Percentiles rank a stretch among this genome's conserved stretches.
Conservation (phyloP, 2,329 filamentous ascomycete species). For the Alternaria consortialis region DNA sequence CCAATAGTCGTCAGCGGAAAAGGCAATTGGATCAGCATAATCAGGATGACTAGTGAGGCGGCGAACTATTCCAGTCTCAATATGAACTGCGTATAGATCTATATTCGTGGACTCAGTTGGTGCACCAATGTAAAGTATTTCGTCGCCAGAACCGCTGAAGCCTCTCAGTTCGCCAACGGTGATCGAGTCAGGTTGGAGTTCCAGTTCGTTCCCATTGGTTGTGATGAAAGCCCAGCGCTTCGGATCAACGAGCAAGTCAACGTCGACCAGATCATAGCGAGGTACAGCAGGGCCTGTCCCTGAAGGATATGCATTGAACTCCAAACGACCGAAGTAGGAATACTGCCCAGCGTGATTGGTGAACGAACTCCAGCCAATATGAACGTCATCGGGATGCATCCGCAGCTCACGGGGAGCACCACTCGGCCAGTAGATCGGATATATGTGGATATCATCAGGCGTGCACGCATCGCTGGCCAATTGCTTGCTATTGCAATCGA, state of each 20-base stretch:
- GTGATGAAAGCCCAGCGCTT: not conserved
- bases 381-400: slow-evolving; percentile 57
- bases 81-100: slow-evolving; percentile 55
- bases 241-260: not conserved
- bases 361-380: slow-evolving; percentile 57
- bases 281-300: slow-evolving; percentile 11
- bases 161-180: slow-evolving; percentile 57
- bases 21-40: slow-evolving; percentile 55
- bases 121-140: slow-evolving; percentile 55
- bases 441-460: slow-evolving; percentile 50
- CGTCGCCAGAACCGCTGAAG: slow-evolving; percentile 54
- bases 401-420: slow-evolving; percentile 55
- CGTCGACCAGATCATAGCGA: slow-evolving; percentile 53
- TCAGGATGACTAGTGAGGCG: slow-evolving; percentile 57
- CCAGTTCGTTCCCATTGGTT: slow-evolving; percentile 35
- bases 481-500: slow-evolving; percentile 49
- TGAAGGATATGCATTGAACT: slow-evolving; percentile 52
- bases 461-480: slow-evolving; percentile 52
- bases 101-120: slow-evolving; percentile 56
- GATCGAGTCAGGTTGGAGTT: slow-evolving; percentile 43
- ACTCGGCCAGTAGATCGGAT: slow-evolving; percentile 54
- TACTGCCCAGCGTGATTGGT: slow-evolving; percentile 31
- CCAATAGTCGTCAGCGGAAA: slow-evolving; percentile 58
- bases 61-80: slow-evolving; percentile 53
- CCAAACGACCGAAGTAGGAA: slow-evolving; percentile 51